A percentile compares a stretch with the other conserved stretches of the same genome.
Conservation (phyloP, 139 green algal species). For the Gonium pectorale region DNA sequence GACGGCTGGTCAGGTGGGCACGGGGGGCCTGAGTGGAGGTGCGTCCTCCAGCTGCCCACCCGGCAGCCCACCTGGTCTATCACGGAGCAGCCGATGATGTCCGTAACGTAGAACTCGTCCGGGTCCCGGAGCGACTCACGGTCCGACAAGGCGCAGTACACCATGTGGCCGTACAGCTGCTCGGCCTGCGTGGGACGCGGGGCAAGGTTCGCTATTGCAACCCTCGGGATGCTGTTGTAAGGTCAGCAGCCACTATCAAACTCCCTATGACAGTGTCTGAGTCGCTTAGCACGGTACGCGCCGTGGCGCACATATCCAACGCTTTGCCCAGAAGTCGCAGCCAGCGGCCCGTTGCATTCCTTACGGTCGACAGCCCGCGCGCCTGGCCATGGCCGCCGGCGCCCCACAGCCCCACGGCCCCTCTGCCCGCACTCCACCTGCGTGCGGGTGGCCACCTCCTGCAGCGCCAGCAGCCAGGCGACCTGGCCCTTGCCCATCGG, state of each 20-base stretch:
- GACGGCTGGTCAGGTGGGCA: too few species aligned
- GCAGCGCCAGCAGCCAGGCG: constrained; percentile 49
- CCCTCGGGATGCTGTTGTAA: too few species aligned
- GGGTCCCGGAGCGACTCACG: constrained; percentile 42
- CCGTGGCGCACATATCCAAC: too few species aligned
- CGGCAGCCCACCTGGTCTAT: constrained; percentile 14
- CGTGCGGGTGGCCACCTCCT: constrained; percentile 28
- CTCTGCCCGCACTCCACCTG: constrained; percentile 19
- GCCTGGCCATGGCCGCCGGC: too few species aligned
- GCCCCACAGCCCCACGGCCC: not conserved
- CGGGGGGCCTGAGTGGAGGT: too few species aligned
- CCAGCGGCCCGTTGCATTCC: too few species aligned
- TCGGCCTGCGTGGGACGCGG: constrained; percentile 55
- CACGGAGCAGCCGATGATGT: constrained; percentile 50
- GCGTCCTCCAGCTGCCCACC: not conserved
- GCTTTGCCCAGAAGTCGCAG: too few species aligned
- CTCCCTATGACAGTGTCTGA: too few species aligned
- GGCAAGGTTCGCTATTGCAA: too few species aligned
- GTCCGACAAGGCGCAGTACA: not conserved
- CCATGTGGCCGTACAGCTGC: constrained; percentile 26
- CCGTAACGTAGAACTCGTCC: constrained; percentile 60
- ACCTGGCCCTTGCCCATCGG: constrained; percentile 38
- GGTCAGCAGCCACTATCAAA: too few species aligned
- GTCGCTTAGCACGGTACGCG: too few species aligned
- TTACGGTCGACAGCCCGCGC: too few species aligned